Base-by-base conservation (phyloP, 176 grass and related monocot species). In the Thinopyrum elongatum region DNA sequence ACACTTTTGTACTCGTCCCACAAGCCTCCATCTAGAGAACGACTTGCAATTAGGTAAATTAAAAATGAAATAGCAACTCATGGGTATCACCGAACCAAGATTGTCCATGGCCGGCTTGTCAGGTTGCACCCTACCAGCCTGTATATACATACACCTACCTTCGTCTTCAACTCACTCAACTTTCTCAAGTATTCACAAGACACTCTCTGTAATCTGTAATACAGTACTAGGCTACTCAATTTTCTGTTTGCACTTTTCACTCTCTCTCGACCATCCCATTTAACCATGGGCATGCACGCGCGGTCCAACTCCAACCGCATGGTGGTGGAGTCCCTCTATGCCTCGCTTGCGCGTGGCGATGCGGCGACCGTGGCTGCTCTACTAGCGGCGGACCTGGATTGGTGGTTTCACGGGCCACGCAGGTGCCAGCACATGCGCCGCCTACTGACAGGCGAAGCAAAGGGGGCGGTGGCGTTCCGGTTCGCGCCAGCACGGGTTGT, bases 371-470 rank as follows among this genome's bases (percentile, higher is more conserved):
- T 47, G 29, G 35, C 69, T 2, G 70, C 15, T 11, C 22, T 91
- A 28, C 59, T 88, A 35, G 81, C 86, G 5, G 21, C 75, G 15
- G 90, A 88, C 81, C 25, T 91, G 67, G 81, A 88, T 30, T 88
- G 86, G 86, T 85, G 85, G 78, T 91, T 88, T 80, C 85, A 91
- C 47, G 85, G 81, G 2, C 89, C 89, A 5, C 57, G 67, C 3
- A 69, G 86, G 27, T 91, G 86, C 86, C 85, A 91, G 58, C 75
- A 91, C 76, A 91, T 91, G 90, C 25, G 58, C 6, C 67, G 78
- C 0, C 41, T 85, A 21, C 62, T 91, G 4, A 88, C 86, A 0
- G 90, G 86, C 7, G 86, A 91, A 53, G 82, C 27, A 30, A 77
- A 28, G 3, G 80, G 44, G 5, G 14, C 11, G 13, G 7, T 30